These are phyloP conservation scores for Lipomyces mesembrius DNA, from an alignment of 805 yeast genomes.

Conservation along the genomic window DNA sequence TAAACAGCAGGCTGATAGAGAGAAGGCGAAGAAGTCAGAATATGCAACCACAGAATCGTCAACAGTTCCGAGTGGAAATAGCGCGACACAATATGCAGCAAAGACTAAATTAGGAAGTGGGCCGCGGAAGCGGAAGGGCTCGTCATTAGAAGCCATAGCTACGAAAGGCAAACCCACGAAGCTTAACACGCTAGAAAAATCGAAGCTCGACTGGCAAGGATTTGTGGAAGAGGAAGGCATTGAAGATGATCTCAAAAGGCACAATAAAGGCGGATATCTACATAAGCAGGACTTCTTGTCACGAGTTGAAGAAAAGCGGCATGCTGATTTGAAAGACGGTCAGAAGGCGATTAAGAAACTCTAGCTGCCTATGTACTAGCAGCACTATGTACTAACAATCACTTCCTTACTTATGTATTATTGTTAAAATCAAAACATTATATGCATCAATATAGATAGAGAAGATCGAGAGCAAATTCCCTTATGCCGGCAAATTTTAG, in stretches of 20 bases:
- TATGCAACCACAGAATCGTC: background rate
- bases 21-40: background rate
- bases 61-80: slow-evolving; percentile 3
- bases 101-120: slow-evolving; percentile 5
- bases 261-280: slow-evolving; percentile 87
- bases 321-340: slow-evolving; percentile 55
- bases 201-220: slow-evolving; percentile 91
- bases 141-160: slow-evolving; percentile 30
- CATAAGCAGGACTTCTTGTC: slow-evolving; percentile 88
- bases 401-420: background rate
- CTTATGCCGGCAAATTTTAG: background rate
- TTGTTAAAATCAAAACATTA: background rate
- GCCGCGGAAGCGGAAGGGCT: slow-evolving; percentile 23
- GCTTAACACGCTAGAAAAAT: slow-evolving; percentile 88
- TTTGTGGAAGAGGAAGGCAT: slow-evolving; percentile 88
- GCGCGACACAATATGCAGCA: slow-evolving; percentile 39
- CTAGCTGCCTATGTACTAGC: background rate
- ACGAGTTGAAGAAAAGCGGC: slow-evolving; percentile 67
- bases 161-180: slow-evolving; percentile 60
- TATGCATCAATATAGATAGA: background rate
- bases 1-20: slow-evolving; percentile 44
- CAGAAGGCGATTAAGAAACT: slow-evolving; percentile 38
- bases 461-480: background rate
- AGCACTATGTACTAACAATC: background rate
- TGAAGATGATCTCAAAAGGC: slow-evolving; percentile 75